Percentiles rank a stretch among this genome's conserved stretches.
Conservation (phyloP, 352 stramenopile genomes). For the Aphanomyces euteiches region DNA sequence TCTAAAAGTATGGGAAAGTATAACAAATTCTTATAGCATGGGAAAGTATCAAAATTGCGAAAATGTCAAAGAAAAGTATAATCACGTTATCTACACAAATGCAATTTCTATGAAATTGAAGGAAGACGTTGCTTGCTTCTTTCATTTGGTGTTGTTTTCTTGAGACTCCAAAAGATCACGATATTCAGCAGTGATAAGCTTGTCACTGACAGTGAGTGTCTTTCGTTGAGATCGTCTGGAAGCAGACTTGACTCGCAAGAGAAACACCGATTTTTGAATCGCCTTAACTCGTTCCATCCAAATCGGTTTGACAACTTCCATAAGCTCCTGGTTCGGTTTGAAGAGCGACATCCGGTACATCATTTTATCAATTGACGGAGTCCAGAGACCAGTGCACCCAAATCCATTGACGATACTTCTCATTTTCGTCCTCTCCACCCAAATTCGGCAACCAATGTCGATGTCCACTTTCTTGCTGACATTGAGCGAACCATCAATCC, state of each 20-base stretch:
- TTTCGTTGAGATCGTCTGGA: neutral
- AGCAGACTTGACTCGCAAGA: neutral
- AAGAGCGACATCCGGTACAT: constrained; percentile 16
- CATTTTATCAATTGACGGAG: constrained; percentile 14
- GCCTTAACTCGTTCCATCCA: neutral
- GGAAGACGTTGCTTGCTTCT: neutral
- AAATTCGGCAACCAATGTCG: neutral
- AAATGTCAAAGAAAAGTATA: too few relatives aligned
- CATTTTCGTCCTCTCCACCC: neutral
- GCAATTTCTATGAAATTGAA: too few relatives aligned
- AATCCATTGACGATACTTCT: constrained; percentile 1
- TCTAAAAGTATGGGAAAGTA: too few relatives aligned
- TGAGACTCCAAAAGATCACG: constrained; percentile 1
- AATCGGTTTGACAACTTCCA: neutral
- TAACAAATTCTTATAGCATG: too few relatives aligned
- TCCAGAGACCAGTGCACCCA: constrained; percentile 1
- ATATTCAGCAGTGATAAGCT: constrained; percentile 19
- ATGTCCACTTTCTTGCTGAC: constrained; percentile 4
- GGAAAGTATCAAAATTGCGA: too few relatives aligned
- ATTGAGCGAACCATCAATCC: neutral
- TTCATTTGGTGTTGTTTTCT: neutral
- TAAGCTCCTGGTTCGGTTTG: neutral
- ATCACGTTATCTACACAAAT: too few relatives aligned
- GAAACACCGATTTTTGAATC: neutral
- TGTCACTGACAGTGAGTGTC: constrained; percentile 8